Evolutionary conservation across 768 basidiomycete species (phyloP).

Genomic region (Peribolospora baueri): DNA sequence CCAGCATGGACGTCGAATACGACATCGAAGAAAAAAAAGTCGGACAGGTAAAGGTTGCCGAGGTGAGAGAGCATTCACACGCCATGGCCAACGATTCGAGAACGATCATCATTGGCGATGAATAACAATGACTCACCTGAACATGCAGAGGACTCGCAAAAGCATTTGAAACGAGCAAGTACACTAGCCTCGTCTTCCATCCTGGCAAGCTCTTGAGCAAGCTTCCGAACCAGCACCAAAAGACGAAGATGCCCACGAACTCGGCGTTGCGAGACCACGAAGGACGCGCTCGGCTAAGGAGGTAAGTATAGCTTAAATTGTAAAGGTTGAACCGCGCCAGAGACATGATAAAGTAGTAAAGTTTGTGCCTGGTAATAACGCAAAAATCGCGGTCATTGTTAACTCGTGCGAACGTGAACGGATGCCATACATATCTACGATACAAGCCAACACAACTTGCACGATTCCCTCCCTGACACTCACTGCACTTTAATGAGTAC

Average conservation of each 20-base stretch:
- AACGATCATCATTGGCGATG: neutral
- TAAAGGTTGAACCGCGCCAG: slow-evolving; percentile 92
- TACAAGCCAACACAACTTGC: neutral
- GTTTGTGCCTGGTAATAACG: slow-evolving; percentile 33
- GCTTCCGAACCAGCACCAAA: slow-evolving; percentile 65
- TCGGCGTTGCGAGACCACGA: slow-evolving; percentile 40
- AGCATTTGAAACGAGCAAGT: slow-evolving; percentile 61
- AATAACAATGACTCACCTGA: slow-evolving; percentile 33
- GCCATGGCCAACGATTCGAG: neutral
- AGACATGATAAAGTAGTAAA: slow-evolving; percentile 74
- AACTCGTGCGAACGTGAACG: neutral
- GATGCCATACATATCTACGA: neutral
- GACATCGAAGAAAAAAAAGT: neutral
- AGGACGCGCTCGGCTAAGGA: slow-evolving; percentile 35
- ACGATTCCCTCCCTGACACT: slow-evolving; percentile 4
- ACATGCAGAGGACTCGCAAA: slow-evolving; percentile 78
- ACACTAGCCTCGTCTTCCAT: slow-evolving; percentile 44
- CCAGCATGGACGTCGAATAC: neutral
- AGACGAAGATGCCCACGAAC: slow-evolving; percentile 46
- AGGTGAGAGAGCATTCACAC: neutral
- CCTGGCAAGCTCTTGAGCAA: slow-evolving; percentile 46
- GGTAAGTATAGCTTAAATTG: slow-evolving; percentile 53
- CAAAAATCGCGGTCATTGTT: neutral
- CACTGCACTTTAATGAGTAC: slow-evolving; percentile 44
- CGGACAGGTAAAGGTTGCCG: slow-evolving; percentile 18